Percentiles rank a stretch among this genome's conserved stretches.
Evolutionary conservation across 208 protist genomes (phyloP).

Genomic region (Crithidia expoeki): DNA sequence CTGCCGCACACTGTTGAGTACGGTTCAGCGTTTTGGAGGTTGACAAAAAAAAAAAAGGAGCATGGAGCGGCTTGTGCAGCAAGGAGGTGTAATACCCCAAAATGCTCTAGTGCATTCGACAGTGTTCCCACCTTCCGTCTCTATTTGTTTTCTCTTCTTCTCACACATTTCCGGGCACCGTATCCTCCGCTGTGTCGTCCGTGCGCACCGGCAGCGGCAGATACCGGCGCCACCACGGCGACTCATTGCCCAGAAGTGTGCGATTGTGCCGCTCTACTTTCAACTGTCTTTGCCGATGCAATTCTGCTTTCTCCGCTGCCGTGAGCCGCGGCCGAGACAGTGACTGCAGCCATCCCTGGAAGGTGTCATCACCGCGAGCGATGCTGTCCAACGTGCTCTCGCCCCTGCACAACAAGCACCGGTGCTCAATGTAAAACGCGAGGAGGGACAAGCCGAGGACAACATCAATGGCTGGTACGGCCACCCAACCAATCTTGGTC

Average conservation of each 20-base stretch:
- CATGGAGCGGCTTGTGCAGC: neutral
- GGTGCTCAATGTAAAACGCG: constrained; percentile 46
- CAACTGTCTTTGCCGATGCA: constrained; percentile 11
- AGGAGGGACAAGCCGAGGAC: constrained; percentile 28
- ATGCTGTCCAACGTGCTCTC: constrained; percentile 59
- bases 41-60: neutral
- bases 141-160: neutral
- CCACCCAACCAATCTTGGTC: constrained; percentile 34
- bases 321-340: neutral
- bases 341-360: constrained; percentile 1
- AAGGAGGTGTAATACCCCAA: neutral
- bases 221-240: constrained; percentile 46
- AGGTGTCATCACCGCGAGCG: constrained; percentile 13
- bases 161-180: constrained; percentile 12
- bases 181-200: constrained; percentile 39
- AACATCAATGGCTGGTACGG: constrained; percentile 31
- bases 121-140: neutral
- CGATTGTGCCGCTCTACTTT: constrained; percentile 30
- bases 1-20: no score
- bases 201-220: constrained; percentile 42
- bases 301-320: constrained; percentile 26
- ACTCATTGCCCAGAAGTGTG: constrained; percentile 41
- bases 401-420: constrained; percentile 34
- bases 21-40: no score
- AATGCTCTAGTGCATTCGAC: neutral